These are phyloP conservation scores for Ciborinia camelliae DNA, from an alignment of 2,329 filamentous ascomycete species.

Conservation along the genomic window DNA sequence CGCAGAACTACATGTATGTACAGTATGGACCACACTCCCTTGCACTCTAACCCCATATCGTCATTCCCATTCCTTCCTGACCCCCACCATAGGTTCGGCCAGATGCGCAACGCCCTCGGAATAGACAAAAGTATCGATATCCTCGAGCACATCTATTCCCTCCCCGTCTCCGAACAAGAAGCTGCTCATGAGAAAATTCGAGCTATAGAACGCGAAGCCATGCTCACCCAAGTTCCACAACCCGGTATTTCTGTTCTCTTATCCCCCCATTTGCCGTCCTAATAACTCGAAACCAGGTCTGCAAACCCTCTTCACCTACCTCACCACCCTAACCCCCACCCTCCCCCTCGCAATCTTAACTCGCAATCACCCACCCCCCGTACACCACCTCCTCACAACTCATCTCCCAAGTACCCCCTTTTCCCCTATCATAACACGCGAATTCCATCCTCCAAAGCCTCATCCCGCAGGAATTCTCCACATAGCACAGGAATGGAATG, in stretches of 20 bases:
- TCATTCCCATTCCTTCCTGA: background rate
- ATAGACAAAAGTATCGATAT: slow-evolving; percentile 78
- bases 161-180: slow-evolving; percentile 60
- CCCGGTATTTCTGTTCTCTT: slow-evolving; percentile 65
- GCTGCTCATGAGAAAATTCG: slow-evolving; percentile 71
- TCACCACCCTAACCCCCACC: slow-evolving; percentile 53
- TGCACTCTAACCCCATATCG: background rate
- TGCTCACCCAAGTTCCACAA: slow-evolving; percentile 76
- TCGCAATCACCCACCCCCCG: slow-evolving; percentile 83
- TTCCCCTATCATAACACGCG: slow-evolving; percentile 76
- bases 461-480: slow-evolving; percentile 83
- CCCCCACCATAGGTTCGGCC: slow-evolving; percentile 78
- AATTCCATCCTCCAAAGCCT: slow-evolving; percentile 79
- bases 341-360: slow-evolving; percentile 86
- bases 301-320: slow-evolving; percentile 72
- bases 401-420: slow-evolving; percentile 70
- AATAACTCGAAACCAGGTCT: slow-evolving; percentile 73
- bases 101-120: slow-evolving; percentile 74
- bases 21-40: too few species aligned
- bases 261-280: slow-evolving; percentile 76
- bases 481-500: slow-evolving; percentile 73
- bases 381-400: slow-evolving; percentile 68
- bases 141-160: slow-evolving; percentile 77
- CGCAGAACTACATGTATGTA: slow-evolving; percentile 20
- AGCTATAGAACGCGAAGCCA: slow-evolving; percentile 74